Base-by-base conservation (phyloP, 768 basidiomycete species). In the Suillus fuscotomentosus region DNA sequence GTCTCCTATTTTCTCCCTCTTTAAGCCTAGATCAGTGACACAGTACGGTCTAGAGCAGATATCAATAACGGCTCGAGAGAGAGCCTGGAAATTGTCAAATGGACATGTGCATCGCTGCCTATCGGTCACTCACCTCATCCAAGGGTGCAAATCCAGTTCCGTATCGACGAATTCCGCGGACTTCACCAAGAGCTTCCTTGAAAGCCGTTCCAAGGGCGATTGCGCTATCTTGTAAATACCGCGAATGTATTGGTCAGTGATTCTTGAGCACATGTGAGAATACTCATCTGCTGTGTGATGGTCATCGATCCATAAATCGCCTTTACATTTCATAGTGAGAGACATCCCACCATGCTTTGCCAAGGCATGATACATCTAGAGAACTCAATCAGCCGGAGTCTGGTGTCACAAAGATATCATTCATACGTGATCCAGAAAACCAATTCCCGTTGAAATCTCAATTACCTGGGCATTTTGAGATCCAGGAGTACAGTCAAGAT, bases 21-120 rank as follows among this genome's bases (percentile, higher is more conserved):
- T 89, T 65, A 95, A 83, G 65, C 90, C 91, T 43, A 99, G 86
- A 66, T 98, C 90, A 27, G 93, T 91, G 61, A 96, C 89, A 76
- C 97, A 99, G 80, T 90, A 97, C 2, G 97, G 97, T 43, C 97
- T 88, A 63, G 95, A 95, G 73, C 97, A 99, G 66, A 99, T 99
- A 77, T 99, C 97, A 66, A 99, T 94, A 55, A 99, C 97, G 20
- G 95, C 95, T 70, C 97, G 83, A 1, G 95, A 94, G 56, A 99
- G 86, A 1, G 97, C 94, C 97, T 98, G 72, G 54, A 38, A 71
- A 61, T 34, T 57, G 38, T 62, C 45, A 54, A 47, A 65, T 27
- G 65, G 60, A 7, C 27, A 39, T 50, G 24, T 27, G 24, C 50
- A 53, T 31, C 15, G 42, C 14, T 61, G 31, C 65, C 82, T 60